These are phyloP conservation scores for Mortierella alpina DNA, from an alignment of 192 early-diverging fungal species.

Conservation along the genomic window DNA sequence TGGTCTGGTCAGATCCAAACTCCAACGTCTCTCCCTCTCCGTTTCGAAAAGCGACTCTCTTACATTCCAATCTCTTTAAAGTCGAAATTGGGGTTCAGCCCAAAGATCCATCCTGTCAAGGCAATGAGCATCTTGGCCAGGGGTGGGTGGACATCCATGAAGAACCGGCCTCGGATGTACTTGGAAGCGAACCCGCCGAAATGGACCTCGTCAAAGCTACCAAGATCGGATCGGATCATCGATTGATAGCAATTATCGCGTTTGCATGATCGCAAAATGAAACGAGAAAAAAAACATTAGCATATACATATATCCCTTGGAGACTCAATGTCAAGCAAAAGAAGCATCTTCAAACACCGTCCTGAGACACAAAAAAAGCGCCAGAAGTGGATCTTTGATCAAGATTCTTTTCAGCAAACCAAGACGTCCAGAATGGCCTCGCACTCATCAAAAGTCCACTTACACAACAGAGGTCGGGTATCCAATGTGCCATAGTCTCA, in stretches of 20 bases:
- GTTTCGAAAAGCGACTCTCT: background rate
- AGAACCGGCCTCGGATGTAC: constrained; percentile 90
- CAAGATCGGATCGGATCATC: background rate
- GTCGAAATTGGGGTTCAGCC: constrained; percentile 92
- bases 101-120: constrained; percentile 77
- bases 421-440: background rate
- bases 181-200: constrained; percentile 96
- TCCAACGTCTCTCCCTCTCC: background rate
- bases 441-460: background rate
- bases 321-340: background rate
- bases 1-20: background rate
- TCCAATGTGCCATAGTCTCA: constrained; percentile 74
- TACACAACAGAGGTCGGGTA: constrained; percentile 68
- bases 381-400: background rate
- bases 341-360: background rate
- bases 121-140: constrained; percentile 94
- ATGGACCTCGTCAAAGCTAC: constrained; percentile 97
- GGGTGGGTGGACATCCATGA: constrained; percentile 97
- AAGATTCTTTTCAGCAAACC: background rate
- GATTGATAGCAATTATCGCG: background rate
- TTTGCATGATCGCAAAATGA: constrained; percentile 5
- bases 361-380: background rate
- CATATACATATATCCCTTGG: background rate
- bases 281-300: background rate
- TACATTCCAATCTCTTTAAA: constrained; percentile 91